Evolutionary conservation across 2,329 filamentous ascomycete genomes (phyloP), one percentile per base, ranked within the genome.

Genomic region (Xylaria sp.): DNA sequence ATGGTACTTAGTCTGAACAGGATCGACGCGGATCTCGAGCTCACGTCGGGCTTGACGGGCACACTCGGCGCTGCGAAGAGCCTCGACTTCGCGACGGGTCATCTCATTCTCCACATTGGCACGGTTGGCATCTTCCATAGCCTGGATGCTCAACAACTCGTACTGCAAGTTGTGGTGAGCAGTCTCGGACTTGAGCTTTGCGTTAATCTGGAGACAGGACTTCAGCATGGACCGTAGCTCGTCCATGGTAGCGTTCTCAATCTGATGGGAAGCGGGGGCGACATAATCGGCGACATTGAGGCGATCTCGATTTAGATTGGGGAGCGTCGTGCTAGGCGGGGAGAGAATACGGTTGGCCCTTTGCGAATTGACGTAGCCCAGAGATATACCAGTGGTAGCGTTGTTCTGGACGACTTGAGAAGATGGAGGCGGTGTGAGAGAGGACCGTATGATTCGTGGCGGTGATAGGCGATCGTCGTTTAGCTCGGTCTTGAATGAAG

Each of bases 111-210:
- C 95, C 5, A 97, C 94, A 42, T 90, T 92, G 73, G 95, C 93
- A 31, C 94, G 90, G 80, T 97, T 94, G 10, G 93, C 88, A 36
- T 94, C 91, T 74, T 97, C 93, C 58, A 91, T 90, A 63, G 92
- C 94, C 76, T 97, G 93, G 72, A 97, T 90, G 60, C 88, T 90
- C 33, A 97, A 86, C 76, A 97, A 87, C 74, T 91, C 94, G 77
- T 94, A 92, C 79, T 97, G 95, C 63, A 98, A 84, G 81, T 96
- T 97, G 82, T 96, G 92, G 79, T 97, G 94, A 38, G 94, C 92
- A 17, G 92, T 90, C 67, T 94, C 92, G 83, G 94, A 94, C 76
- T 96, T 93, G 58, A 90, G 80, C 74, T 84, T 86, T 54, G 85
- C 83, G 68, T 89, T 86, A 72, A 90, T 86, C 26, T 83, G 83